These are phyloP conservation scores for Stygiomarasmius scandens DNA, from an alignment of 1,284 basidiomycete species.

Conservation along the genomic window DNA sequence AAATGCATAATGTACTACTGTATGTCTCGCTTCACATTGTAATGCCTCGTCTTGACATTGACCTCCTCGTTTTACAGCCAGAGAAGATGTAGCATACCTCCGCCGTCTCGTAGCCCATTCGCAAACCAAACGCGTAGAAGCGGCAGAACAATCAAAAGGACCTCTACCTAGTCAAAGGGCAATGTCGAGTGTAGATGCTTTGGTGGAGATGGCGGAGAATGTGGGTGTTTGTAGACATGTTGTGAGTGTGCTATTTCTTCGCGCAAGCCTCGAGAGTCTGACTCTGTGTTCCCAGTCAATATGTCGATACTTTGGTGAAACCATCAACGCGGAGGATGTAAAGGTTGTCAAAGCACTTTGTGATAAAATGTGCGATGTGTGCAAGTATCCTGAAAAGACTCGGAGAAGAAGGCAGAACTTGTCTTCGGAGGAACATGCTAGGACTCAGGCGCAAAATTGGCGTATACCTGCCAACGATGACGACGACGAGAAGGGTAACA, in stretches of 20 bases:
- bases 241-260: slow-evolving; percentile 43
- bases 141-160: slow-evolving; percentile 45
- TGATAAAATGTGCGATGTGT: slow-evolving; percentile 85
- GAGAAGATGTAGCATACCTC: slow-evolving; percentile 70
- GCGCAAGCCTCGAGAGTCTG: not conserved
- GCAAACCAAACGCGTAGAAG: slow-evolving; percentile 45
- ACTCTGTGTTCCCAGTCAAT: no score
- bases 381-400: slow-evolving; percentile 73
- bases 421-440: slow-evolving; percentile 42
- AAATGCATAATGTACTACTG: slow-evolving; percentile 86
- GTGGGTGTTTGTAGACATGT: slow-evolving; percentile 72
- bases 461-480: not conserved
- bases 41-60: not conserved
- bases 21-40: slow-evolving; percentile 40
- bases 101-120: slow-evolving; percentile 54
- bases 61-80: slow-evolving; percentile 48
- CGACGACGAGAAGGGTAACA: no score
- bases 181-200: slow-evolving; percentile 65
- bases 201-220: slow-evolving; percentile 70
- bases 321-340: slow-evolving; percentile 55
- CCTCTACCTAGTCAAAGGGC: slow-evolving; percentile 69
- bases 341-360: slow-evolving; percentile 61
- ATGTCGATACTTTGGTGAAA: slow-evolving; percentile 85
- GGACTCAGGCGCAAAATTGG: not conserved
- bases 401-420: slow-evolving; percentile 49